phyloP scores from a whole-genome alignment of 768 basidiomycete genomes.

The Suillus decipiens region DNA sequence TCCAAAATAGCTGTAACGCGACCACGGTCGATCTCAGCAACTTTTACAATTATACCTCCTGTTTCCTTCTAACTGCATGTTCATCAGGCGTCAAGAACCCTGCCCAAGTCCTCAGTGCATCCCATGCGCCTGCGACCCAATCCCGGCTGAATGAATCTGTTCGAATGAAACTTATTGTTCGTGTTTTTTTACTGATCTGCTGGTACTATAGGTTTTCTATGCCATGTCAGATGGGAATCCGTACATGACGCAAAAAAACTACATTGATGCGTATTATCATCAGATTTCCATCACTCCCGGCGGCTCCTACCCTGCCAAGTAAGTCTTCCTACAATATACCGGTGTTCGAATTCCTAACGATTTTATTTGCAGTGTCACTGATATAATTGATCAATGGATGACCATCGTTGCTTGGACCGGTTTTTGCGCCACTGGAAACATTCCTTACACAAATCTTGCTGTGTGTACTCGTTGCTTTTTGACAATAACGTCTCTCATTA shows the following conservation, averaged over 20 bases:
- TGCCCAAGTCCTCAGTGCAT: conserved; percentile 9
- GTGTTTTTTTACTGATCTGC: not conserved
- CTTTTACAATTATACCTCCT: conserved; percentile 23
- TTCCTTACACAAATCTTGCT: conserved; percentile 24
- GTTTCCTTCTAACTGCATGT: conserved; percentile 25
- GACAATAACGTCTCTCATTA: not conserved
- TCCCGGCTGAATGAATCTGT: conserved; percentile 21
- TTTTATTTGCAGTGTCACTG: conserved; percentile 10
- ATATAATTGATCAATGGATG: conserved; percentile 17
- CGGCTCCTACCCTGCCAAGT: conserved; percentile 22
- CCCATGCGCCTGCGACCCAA: conserved; percentile 19
- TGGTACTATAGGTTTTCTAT: conserved; percentile 16
- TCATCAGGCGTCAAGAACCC: conserved; percentile 7
- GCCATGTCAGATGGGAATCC: conserved; percentile 22
- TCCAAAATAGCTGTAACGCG: conserved; percentile 23
- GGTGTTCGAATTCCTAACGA: not conserved
- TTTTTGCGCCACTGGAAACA: conserved; percentile 23
- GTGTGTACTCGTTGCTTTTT: conserved; percentile 5
- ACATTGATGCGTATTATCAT: conserved; percentile 24
- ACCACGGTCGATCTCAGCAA: conserved; percentile 17
- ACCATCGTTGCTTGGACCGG: conserved; percentile 25
- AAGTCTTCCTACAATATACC: not conserved
- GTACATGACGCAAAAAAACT: conserved; percentile 25
- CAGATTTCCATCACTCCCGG: conserved; percentile 21
- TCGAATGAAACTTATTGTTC: not conserved